Percentiles rank a stretch among this genome's conserved stretches.
Conservation (phyloP, 2,329 filamentous ascomycete genomes). For the Didymella arachidicola region DNA sequence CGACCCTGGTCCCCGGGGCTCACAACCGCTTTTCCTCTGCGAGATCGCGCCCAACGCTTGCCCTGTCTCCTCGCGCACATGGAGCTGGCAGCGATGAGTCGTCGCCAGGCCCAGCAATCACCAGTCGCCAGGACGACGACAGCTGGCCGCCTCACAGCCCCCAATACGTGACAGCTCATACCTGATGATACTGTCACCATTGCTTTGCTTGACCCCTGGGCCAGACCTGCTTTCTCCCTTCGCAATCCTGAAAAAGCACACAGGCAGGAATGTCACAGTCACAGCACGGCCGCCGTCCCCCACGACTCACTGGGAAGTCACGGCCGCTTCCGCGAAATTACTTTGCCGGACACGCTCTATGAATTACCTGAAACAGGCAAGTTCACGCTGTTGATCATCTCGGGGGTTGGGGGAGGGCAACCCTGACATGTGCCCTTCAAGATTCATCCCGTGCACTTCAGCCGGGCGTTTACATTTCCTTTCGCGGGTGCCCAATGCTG, state of each 20-base stretch:
- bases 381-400: constrained; percentile 17
- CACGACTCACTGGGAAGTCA: constrained; percentile 16
- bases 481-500: constrained; percentile 11
- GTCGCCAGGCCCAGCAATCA: constrained; percentile 32
- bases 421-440: constrained; percentile 6
- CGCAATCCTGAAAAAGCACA: constrained; percentile 18
- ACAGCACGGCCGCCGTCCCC: constrained; percentile 10
- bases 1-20: constrained; percentile 38
- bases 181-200: neutral
- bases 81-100: constrained; percentile 37
- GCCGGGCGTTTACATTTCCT: constrained; percentile 21
- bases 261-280: constrained; percentile 13
- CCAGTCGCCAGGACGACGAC: constrained; percentile 26
- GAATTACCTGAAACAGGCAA: constrained; percentile 13
- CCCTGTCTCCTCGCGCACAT: constrained; percentile 31
- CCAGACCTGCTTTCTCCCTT: constrained; percentile 19
- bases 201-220: constrained; percentile 9
- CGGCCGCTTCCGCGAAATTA: constrained; percentile 23
- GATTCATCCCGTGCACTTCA: constrained; percentile 14
- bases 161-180: constrained; percentile 8
- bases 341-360: constrained; percentile 7
- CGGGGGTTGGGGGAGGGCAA: constrained; percentile 15
- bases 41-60: constrained; percentile 26
- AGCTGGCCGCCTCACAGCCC: constrained; percentile 21
- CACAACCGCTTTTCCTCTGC: constrained; percentile 37